Evolutionary conservation across 169 alveolate genomes (phyloP), one percentile per base, ranked within the genome.

Genomic region (Plasmodium coatneyi): DNA sequence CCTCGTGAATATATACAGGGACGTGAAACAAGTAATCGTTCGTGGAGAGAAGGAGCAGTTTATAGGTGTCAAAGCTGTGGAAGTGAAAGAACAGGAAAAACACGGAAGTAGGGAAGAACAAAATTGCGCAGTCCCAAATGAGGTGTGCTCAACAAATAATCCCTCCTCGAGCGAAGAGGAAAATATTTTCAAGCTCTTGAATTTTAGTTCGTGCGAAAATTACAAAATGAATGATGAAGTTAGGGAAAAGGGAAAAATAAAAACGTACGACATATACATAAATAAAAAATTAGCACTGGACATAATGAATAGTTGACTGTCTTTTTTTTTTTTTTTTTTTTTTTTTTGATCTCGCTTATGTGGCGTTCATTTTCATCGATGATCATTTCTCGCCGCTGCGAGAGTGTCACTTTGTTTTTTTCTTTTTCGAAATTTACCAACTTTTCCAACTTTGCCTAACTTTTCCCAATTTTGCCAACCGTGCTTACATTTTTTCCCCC

Each of bases 231-330:
- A 79, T 56, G 46, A 87, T 71, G 39, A 32, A 74, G 43, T 60
- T 78, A 46, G 43, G 28, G 54, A 34, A 52, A 9, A 16, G 3
- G 16, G 25, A 7, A 76, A 78, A 87, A 87, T 9, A 5, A 87
- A 78, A 39, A 46, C 76, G 19, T 87, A 22, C 80, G 93, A 87
- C 41, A 32, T 87, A 25, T 60, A 87, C 49, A 87, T 87, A 56
- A 87, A 28, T 46, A 87, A 87, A 76, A 78, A 87, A 34, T 87
- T 87, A 78, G 93, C 93, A 78, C 30, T 87, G 22, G 89, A 87
- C 66, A 87, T 87, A 54, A 87, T 87, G 93, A 87, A 87, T 76
- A 56, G 32, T 41, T 87, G 70, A 84, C 7, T 71, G 46, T 41
- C 74, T 83, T 83, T 39, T 83, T 32, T 28, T 46, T 81, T 66